Percentiles rank a stretch among this genome's conserved stretches.
These are phyloP conservation scores for Saprolegnia diclina DNA, from an alignment of 352 stramenopile species.

Conservation along the genomic window DNA sequence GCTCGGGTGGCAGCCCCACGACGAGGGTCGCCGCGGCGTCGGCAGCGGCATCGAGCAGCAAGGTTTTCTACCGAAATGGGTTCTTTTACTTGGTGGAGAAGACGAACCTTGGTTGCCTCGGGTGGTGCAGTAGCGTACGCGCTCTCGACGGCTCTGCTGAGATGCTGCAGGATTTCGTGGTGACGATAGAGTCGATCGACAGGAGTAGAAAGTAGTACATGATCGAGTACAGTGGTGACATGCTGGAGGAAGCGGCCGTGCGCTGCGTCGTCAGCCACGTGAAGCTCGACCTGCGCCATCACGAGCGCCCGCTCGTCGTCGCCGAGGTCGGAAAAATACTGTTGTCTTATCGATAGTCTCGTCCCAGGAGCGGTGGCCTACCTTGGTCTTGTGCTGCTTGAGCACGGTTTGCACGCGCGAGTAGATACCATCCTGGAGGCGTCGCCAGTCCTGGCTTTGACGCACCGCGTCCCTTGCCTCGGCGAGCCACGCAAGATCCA, in stretches of 20 bases:
- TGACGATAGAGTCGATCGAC: not conserved
- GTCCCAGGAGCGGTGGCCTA: not conserved
- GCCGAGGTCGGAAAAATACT: conserved; percentile 23
- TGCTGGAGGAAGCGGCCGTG: conserved; percentile 2
- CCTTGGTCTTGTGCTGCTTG: conserved; percentile 23
- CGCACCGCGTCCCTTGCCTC: too few species aligned
- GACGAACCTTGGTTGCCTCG: conserved; percentile 2
- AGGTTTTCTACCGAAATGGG: not conserved
- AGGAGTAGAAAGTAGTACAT: not conserved
- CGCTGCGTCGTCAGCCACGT: conserved; percentile 2
- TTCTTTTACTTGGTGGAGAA: not conserved
- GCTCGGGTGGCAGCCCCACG: conserved; percentile 6
- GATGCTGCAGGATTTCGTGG: not conserved
- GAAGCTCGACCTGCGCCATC: conserved; percentile 21
- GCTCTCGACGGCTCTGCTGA: not conserved
- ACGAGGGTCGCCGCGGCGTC: not conserved
- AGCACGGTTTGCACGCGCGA: not conserved
- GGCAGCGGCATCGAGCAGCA: conserved; percentile 10
- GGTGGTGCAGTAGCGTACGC: not conserved
- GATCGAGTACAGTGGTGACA: not conserved
- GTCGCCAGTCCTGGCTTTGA: conserved; percentile 7
- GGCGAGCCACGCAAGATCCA: too few species aligned
- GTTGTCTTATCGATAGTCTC: not conserved
- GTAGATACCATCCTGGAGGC: conserved; percentile 9
- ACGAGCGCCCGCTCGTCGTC: conserved; percentile 10